Evolutionary conservation across 2,329 filamentous ascomycete genomes (phyloP).

Genomic region (Huntiella moniliformis): DNA sequence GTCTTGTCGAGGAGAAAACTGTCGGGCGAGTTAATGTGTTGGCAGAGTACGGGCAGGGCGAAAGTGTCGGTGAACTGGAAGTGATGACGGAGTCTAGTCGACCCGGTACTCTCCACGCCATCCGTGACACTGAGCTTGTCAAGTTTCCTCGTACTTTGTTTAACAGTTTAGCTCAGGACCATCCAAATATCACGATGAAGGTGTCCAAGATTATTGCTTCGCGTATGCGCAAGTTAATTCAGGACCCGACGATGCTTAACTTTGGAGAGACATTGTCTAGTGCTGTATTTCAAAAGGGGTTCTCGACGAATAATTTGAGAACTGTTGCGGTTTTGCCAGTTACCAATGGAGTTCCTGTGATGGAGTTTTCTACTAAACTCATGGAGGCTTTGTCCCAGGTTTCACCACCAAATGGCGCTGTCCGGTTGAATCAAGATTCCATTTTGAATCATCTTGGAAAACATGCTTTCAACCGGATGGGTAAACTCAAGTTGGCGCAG

Average conservation of each 20-base stretch:
- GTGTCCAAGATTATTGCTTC: constrained; percentile 97
- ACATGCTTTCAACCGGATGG: constrained; percentile 94
- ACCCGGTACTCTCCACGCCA: constrained; percentile 84
- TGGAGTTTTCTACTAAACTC: constrained; percentile 81
- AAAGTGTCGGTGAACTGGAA: constrained; percentile 92
- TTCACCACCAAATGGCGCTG: constrained; percentile 74
- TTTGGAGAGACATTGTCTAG: constrained; percentile 34
- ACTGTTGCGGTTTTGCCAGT: constrained; percentile 88
- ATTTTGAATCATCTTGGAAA: constrained; percentile 89
- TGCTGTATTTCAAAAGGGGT: constrained; percentile 34
- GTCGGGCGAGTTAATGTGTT: constrained; percentile 70
- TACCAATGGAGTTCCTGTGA: constrained; percentile 75
- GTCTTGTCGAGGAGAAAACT: constrained; percentile 64
- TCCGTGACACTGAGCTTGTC: constrained; percentile 86
- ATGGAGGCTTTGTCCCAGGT: constrained; percentile 80
- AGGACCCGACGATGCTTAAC: constrained; percentile 54
- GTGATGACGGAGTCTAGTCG: constrained; percentile 86
- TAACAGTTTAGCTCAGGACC: constrained; percentile 92
- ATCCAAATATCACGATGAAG: constrained; percentile 96
- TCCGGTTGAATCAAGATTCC: constrained; percentile 77
- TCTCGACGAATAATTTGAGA: constrained; percentile 77
- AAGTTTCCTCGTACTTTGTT: constrained; percentile 93
- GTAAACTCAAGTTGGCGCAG: constrained; percentile 84
- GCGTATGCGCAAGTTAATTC: constrained; percentile 74
- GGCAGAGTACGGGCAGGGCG: constrained; percentile 88